A percentile compares a stretch with the other conserved stretches of the same genome.
phyloP scores from a whole-genome alignment of 106 monocot species.

The Dendrobium nobile region DNA sequence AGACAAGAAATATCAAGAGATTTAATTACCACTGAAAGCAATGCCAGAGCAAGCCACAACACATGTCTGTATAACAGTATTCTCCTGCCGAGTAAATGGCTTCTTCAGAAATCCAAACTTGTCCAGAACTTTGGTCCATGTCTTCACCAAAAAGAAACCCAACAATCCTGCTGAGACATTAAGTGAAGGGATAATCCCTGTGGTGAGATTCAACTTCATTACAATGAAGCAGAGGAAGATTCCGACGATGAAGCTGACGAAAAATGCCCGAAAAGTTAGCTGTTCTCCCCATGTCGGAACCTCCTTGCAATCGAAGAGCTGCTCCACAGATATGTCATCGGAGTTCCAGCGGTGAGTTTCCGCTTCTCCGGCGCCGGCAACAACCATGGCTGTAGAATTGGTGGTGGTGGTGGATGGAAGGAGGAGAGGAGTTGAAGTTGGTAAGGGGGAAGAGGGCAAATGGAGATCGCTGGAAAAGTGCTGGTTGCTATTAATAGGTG shows the following conservation, averaged over 20 bases:
- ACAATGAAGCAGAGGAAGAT: slow-evolving; percentile 53
- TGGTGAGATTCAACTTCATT: slow-evolving; percentile 65
- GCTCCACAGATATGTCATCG: slow-evolving; percentile 30
- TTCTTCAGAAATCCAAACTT: slow-evolving; percentile 25
- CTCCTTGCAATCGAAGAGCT: slow-evolving; percentile 29
- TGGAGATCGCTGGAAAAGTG: no score
- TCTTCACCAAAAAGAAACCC: slow-evolving; percentile 66
- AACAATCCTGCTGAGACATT: slow-evolving; percentile 60
- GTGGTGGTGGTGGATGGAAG: no score
- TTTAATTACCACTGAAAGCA: slow-evolving; percentile 45
- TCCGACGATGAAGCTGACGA: slow-evolving; percentile 38
- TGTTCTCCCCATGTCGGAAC: slow-evolving; percentile 51
- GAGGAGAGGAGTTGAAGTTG: no score
- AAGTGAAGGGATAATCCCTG: slow-evolving; percentile 63
- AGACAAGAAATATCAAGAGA: no score
- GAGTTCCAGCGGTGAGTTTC: not conserved
- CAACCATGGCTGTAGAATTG: not conserved
- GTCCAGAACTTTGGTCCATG: slow-evolving; percentile 34
- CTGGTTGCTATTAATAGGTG: no score
- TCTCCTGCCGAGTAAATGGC: slow-evolving; percentile 69
- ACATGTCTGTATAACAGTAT: slow-evolving; percentile 71
- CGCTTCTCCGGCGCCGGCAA: not conserved
- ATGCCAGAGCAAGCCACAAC: slow-evolving; percentile 55
- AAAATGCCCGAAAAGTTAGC: slow-evolving; percentile 45
- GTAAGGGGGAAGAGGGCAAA: no score